Evolutionary conservation across 2,329 filamentous ascomycete genomes (phyloP).

Genomic region (Sclerotinia sclerotiorum): DNA sequence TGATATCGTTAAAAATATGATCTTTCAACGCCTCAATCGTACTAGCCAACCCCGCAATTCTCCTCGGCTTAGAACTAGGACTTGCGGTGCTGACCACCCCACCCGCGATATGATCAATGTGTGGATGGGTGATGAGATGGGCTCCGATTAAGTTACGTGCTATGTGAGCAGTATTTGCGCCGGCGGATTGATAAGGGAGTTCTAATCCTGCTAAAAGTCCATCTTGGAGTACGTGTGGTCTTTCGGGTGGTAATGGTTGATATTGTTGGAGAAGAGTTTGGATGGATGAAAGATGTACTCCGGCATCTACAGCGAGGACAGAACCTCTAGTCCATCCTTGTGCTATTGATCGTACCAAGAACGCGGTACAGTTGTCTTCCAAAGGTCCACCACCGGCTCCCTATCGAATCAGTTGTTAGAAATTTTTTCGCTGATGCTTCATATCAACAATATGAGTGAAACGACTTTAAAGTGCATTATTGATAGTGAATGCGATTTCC

Average conservation of each 20-base stretch:
- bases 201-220: constrained; percentile 81
- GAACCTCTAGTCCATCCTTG: constrained; percentile 80
- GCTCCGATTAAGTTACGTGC: constrained; percentile 78
- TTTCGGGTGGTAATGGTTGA: constrained; percentile 45
- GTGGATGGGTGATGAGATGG: constrained; percentile 94
- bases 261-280: constrained; percentile 63
- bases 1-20: constrained; percentile 96
- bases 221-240: constrained; percentile 56
- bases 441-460: background rate
- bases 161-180: constrained; percentile 79
- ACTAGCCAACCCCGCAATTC: constrained; percentile 78
- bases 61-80: constrained; percentile 77
- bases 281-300: constrained; percentile 84
- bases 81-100: constrained; percentile 83
- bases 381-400: constrained; percentile 86
- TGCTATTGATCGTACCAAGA: constrained; percentile 80
- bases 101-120: constrained; percentile 82
- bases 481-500: background rate
- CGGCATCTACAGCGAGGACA: constrained; percentile 88
- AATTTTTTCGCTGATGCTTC: background rate
- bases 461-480: background rate
- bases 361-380: constrained; percentile 82
- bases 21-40: constrained; percentile 91
- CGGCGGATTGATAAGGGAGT: constrained; percentile 63
- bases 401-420: constrained; percentile 48